Base-by-base conservation (phyloP, 805 yeast species). In the Priceomyces medius region DNA sequence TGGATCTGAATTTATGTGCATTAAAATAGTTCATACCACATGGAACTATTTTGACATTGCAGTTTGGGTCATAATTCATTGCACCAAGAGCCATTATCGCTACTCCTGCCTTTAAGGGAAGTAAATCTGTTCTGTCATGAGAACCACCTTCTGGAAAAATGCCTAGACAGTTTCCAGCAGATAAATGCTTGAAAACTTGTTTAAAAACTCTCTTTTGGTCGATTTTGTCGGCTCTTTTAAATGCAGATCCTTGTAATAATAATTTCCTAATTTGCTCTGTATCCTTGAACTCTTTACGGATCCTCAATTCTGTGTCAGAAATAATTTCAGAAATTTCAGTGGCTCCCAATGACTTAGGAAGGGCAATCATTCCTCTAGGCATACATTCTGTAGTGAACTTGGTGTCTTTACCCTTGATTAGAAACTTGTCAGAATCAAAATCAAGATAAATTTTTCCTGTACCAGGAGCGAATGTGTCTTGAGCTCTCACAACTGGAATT, bases 121-220 rank as follows among this genome's bases (percentile, higher is more conserved):
- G 73, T 51, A 91, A 65, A 48, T 88, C 95, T 0, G 98, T 82
- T 50, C 99, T 75, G 61, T 91, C 99, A 56, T 91, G 99, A 9
- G 97, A 88, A 1, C 99, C 99, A 44, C 99, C 99, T 69, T 93
- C 99, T 7, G 99, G 97, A 68, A 89, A 93, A 34, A 93, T 87
- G 8, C 98, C 98, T 26, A 93, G 66, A 47, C 95, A 87, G 42
- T 86, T 80, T 31, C 93, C 89, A 44, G 79, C 75, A 14, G 87
- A 76, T 47, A 93, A 73, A 60, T 88, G 96, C 37, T 83, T 79
- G 60, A 90, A 93, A 2, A 93, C 98, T 48, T 77, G 74, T 41
- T 85, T 78, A 63, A 88, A 93, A 41, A 93, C 96, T 34, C 73
- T 71, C 13, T 87, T 77, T 63, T 93, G 97, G 63, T 93, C 89